Evolutionary conservation across 2,329 filamentous ascomycete species (phyloP).

Genomic region (Epichloe uncinata): DNA sequence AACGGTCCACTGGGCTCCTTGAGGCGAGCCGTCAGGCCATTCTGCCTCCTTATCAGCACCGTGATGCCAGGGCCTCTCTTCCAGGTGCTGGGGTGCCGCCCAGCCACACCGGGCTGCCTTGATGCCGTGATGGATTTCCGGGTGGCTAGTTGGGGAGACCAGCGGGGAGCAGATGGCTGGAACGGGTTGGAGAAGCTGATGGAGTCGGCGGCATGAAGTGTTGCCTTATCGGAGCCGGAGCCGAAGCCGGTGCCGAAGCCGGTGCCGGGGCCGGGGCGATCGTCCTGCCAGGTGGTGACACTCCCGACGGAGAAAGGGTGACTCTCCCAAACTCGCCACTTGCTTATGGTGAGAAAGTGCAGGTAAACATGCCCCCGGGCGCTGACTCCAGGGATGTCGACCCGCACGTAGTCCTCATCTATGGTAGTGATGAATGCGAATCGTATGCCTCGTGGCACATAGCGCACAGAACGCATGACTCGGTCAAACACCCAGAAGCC

Average conservation of each 20-base stretch:
- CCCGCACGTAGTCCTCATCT: slow-evolving; percentile 15
- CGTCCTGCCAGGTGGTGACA: not conserved
- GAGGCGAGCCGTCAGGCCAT: not conserved
- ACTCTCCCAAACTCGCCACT: slow-evolving; percentile 23
- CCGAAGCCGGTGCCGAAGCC: too few relatives aligned
- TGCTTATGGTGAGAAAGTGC: slow-evolving; percentile 15
- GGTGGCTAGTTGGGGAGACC: not conserved
- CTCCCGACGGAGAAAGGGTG: slow-evolving; percentile 17
- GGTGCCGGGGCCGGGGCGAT: not conserved
- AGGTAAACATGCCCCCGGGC: slow-evolving; percentile 20
- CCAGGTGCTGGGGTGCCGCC: not conserved
- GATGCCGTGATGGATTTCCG: not conserved
- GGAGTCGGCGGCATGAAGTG: not conserved
- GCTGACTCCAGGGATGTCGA: slow-evolving; percentile 15
- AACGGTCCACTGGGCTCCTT: not conserved
- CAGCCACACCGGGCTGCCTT: not conserved
- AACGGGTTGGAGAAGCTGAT: not conserved
- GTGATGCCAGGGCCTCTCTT: not conserved
- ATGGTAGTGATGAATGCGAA: slow-evolving; percentile 14
- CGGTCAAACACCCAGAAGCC: slow-evolving; percentile 20
- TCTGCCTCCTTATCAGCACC: not conserved
- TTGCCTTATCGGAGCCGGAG: not conserved
- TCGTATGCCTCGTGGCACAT: slow-evolving; percentile 11
- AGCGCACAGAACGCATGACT: slow-evolving; percentile 14
- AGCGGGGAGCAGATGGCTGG: not conserved